Base-by-base conservation (phyloP, 257 asterid genomes). In the Nyctanthes arbortristis region DNA sequence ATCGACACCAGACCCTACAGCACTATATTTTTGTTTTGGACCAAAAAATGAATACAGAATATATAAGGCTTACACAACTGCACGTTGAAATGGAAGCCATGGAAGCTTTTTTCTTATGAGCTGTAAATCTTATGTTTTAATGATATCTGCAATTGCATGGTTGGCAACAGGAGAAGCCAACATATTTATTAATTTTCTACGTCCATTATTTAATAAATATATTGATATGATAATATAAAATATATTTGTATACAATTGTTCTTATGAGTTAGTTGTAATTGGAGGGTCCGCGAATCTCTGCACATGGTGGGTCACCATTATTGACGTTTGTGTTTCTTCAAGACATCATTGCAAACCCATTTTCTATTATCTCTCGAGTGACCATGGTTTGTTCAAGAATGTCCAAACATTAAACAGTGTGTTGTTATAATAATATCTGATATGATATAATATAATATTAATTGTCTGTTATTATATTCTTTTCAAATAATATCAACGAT, bases 261-360 rank as follows among this genome's bases (percentile, higher is more conserved):
- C 12, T 24, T 24, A 7, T 8, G 3, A 10, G 24, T 52, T 52
- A 52, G 31, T 52, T 52, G 59, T 52, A 52, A 52, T 0, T 52
- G 30, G 59, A 24, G 30, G 30, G 59, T 52, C 7, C 14, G 20
- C 59, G 30, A 52, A 52, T 52, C 59, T 20, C 14, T 52, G 31
- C 59, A 52, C 59, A 52, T 52, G 59, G 59, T 52, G 59, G 59
- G 59, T 52, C 59, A 52, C 30, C 3, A 52, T 24, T 52, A 9
- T 52, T 24, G 7, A 52, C 1, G 7, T 52, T 52, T 9, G 31
- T n/a, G n/a, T 52, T 52, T 7, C 13, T 22, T 52, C 58, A 52
- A 7, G 14, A 13, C 28, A 20, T 22, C 59, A 52, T 52, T 52
- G 29, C 31, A 24, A 14, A 1, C 16, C 14, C 58, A 20, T 52